Conservation (phyloP, 257 asterid genomes). For the Primulina huaijiensis region DNA sequence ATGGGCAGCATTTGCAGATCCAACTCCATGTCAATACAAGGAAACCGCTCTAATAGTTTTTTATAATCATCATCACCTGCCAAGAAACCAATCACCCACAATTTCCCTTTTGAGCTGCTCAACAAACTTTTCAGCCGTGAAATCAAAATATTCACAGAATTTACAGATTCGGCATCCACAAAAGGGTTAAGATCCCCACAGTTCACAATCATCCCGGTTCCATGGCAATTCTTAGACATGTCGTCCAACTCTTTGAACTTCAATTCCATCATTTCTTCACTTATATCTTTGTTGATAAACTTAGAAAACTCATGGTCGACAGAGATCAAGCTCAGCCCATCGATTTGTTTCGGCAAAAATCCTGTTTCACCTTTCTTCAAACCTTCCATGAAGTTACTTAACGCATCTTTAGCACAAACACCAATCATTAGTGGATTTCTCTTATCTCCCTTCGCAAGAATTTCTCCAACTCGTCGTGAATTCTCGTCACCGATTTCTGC, state of each 20-base stretch:
- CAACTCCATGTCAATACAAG: conserved; percentile 62
- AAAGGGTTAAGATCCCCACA: conserved; percentile 69
- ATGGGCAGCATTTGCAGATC: conserved; percentile 82
- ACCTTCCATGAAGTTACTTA: conserved; percentile 43
- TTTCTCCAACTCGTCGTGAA: conserved; percentile 59
- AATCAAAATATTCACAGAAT: conserved; percentile 42
- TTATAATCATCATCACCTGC: conserved; percentile 50
- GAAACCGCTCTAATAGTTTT: conserved; percentile 55
- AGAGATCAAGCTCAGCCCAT: conserved; percentile 44
- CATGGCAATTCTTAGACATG: conserved; percentile 36
- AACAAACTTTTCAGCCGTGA: conserved; percentile 50
- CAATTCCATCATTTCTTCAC: conserved; percentile 42
- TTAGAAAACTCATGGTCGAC: conserved; percentile 53
- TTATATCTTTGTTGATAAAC: conserved; percentile 38
- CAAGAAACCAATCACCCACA: conserved; percentile 73
- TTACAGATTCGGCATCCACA: conserved; percentile 43
- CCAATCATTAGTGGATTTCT: conserved; percentile 81
- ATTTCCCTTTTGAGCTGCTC: conserved; percentile 39
- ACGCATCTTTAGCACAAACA: conserved; percentile 56
- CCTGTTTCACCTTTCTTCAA: conserved; percentile 47
- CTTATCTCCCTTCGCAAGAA: conserved; percentile 38
- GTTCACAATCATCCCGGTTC: conserved; percentile 50
- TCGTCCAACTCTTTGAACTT: conserved; percentile 53
- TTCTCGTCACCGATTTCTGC: conserved; percentile 46
- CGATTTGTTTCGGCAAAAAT: conserved; percentile 52